Base-by-base conservation (phyloP, 2,329 filamentous ascomycete species). In the Verruconis gallopava region DNA sequence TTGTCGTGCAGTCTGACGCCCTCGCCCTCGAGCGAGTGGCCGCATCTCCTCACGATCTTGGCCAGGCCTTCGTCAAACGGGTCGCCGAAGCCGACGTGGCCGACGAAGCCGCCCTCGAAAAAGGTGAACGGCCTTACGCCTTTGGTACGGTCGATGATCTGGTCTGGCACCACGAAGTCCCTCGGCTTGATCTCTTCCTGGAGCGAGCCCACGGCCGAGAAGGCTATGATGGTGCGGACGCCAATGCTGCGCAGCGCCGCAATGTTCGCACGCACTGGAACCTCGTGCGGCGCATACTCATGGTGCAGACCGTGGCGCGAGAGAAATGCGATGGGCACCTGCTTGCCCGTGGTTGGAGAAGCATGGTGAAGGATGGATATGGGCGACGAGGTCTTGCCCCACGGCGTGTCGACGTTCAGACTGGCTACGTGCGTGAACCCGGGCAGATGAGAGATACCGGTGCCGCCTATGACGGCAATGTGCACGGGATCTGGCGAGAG, bases 91-190 rank as follows among this genome's bases (percentile, higher is more conserved):
- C 86, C 84, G 35, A 96, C 83, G 61, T 98, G 91, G 28, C 84
- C 85, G 13, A 98, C 91, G 50, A 94, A 76, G 21, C 91, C 91
- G 50, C 76, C 77, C 63, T 89, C 84, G 59, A 96, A 98, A 68
- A 94, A 98, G 19, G 91, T 96, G 62, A 89, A 95, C 2, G 89
- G 86, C 5, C 91, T 74, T 48, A 94, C 72, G 42, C 89, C 91
- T 74, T 95, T 96, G 51, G 89, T 96, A 48, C 89, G 84, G 67
- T 98, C 91, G 59, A 96, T 95, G 60, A 93, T 75, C 68, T 98
- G 91, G 64, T 95, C 86, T 0, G 89, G 91, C 11, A 98, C 74
- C 40, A 96, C 84, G 61, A 98, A 98, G 68, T 98, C 91, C 65
- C 91, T 81, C 34, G 91, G 91, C 65, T 83, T 85, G 61, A 98